Evolutionary conservation across 2,329 filamentous ascomycete genomes (phyloP).

Genomic region (Atkinsonella texensis): DNA sequence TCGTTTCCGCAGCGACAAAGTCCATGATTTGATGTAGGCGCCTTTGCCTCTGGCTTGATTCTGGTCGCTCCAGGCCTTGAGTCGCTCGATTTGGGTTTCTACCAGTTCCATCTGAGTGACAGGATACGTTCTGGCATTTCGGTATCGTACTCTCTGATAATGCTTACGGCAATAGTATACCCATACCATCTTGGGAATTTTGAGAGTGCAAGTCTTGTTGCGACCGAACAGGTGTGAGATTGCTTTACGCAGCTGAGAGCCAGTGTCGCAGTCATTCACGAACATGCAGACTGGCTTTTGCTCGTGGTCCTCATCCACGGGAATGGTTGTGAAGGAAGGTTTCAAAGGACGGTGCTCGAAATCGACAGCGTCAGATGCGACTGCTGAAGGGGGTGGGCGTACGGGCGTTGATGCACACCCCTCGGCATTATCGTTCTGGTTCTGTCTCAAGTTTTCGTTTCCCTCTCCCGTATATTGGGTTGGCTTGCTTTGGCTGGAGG

Average conservation of each 20-base stretch:
- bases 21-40: constrained; percentile 36
- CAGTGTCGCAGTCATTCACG: constrained; percentile 44
- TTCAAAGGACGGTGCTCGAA: neutral
- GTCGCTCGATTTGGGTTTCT: constrained; percentile 45
- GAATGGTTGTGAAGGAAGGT: neutral
- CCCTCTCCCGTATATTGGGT: neutral
- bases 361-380: neutral
- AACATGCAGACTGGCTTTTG: constrained; percentile 38
- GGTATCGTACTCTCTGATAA: constrained; percentile 65
- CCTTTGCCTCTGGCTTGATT: constrained; percentile 26
- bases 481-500: neutral
- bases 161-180: constrained; percentile 70
- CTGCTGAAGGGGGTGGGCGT: neutral
- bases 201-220: constrained; percentile 65
- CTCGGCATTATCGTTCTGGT: neutral
- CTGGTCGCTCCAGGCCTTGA: constrained; percentile 49
- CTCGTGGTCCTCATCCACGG: constrained; percentile 8
- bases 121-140: constrained; percentile 49
- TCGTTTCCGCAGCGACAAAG: constrained; percentile 50
- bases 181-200: constrained; percentile 59
- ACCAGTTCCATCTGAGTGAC: constrained; percentile 53
- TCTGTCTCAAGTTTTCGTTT: neutral
- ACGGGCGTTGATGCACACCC: neutral
- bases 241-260: constrained; percentile 55
- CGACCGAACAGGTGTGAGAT: constrained; percentile 75